phyloP scores from a whole-genome alignment of 495 filamentous ascomycete species.

The Amniculicola lignicola region DNA sequence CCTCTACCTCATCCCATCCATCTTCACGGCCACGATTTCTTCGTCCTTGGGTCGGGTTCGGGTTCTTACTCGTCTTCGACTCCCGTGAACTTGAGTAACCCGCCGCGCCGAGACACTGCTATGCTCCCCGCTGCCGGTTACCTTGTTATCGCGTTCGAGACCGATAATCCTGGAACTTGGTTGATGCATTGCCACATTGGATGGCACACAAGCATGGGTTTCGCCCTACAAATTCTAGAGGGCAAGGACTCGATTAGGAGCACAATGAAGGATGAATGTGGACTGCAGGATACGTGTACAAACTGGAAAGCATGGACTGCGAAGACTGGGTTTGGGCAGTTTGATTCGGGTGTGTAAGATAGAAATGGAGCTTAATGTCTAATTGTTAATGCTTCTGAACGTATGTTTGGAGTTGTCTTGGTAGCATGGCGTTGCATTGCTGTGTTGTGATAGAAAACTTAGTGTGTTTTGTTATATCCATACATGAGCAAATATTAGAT shows the following conservation, averaged over 20 bases:
- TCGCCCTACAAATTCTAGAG: conserved; percentile 43
- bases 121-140: conserved; percentile 35
- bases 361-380: too few relatives aligned
- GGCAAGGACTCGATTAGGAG: conserved; percentile 27
- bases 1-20: conserved; percentile 38
- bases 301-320: conserved; percentile 14
- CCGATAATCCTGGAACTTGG: conserved; percentile 42
- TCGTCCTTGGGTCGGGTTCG: conserved; percentile 34
- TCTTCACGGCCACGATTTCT: conserved; percentile 43
- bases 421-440: too few relatives aligned
- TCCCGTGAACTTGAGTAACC: conserved; percentile 36
- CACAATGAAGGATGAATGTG: conserved; percentile 9
- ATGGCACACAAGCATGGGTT: conserved; percentile 38
- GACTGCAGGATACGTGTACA: conserved; percentile 8
- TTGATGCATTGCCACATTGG: conserved; percentile 42
- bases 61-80: conserved; percentile 19
- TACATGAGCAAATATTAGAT: too few relatives aligned
- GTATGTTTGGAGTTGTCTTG: too few relatives aligned
- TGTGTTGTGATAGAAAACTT: too few relatives aligned
- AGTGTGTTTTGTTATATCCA: too few relatives aligned
- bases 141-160: conserved; percentile 36
- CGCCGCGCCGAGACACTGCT: conserved; percentile 37
- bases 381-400: too few relatives aligned
- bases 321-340: not conserved
- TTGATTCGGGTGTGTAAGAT: conserved; percentile 15